Percentiles rank a stretch among this genome's conserved stretches.
Conservation (phyloP, 345 rosid genomes). For the Aquilaria malaccensis region DNA sequence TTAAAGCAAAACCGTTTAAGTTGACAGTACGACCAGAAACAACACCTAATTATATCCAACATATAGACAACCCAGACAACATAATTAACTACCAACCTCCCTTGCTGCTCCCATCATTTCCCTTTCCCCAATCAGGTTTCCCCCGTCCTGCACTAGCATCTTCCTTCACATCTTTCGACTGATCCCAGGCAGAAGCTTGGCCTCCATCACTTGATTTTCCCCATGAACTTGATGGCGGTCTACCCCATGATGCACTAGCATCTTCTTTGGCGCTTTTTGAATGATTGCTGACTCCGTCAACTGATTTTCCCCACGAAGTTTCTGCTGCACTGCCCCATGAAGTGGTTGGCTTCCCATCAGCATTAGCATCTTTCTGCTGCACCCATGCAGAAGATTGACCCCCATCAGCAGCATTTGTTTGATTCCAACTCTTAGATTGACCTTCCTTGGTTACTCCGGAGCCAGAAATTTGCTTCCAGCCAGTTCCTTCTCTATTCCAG, state of each 20-base stretch:
- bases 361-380: constrained; percentile 15
- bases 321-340: constrained; percentile 24
- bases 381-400: constrained; percentile 18
- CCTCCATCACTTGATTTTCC: constrained; percentile 4
- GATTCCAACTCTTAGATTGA: constrained; percentile 18
- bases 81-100: constrained; percentile 27
- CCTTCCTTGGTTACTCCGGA: constrained; percentile 4
- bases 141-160: background rate
- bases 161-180: constrained; percentile 16
- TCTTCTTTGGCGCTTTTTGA: no score
- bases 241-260: no score
- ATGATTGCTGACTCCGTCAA: no score
- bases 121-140: background rate
- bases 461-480: constrained; percentile 15
- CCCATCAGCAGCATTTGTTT: constrained; percentile 13
- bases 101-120: constrained; percentile 20
- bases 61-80: no score
- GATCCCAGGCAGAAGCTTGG: constrained; percentile 18
- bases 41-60: no score
- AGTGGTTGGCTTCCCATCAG: background rate
- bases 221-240: no score
- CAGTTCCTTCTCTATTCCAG: constrained; percentile 6
- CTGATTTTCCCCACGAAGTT: constrained; percentile 24
- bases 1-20: no score
- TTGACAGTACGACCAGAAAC: no score